Evolutionary conservation across 805 yeast species (phyloP), one percentile per base, ranked within the genome.

Genomic region (Hanseniaspora occidentalis): DNA sequence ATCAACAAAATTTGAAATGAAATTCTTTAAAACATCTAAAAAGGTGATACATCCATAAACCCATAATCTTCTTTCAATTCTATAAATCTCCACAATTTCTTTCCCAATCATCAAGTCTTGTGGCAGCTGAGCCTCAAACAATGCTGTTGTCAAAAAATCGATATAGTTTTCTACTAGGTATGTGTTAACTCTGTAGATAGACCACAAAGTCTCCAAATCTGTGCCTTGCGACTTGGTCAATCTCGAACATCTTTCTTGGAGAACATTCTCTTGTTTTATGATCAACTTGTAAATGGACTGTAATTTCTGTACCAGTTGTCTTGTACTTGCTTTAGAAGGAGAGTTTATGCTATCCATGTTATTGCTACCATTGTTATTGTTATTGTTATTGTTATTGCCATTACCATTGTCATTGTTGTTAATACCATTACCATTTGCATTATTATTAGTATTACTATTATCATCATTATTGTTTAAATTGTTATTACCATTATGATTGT

Each of bases 31-130:
- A 6, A 81, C 85, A 54, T 81, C 92, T 38, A 81, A 59, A 49
- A 82, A 80, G 16, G 88, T 84, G 13, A 82, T 88, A 11, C 84
- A 76, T 20, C 94, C 94, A 56, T 82, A 82, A 7, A 83, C 88
- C 92, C 92, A 83, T 66, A 83, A 67, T 49, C 92, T 64, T 50
- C 89, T 67, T 26, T 84, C 83, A 34, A 83, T 80, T 56, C 85
- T 75, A 56, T 83, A 82, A 31, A 80, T 72, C 47, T 79, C 80
- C 6, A 83, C 83, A 37, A 83, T 74, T 48, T 81, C 84, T 52
- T 75, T 77, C 2, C 92, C 92, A 2, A 60, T 58, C 7, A 51
- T 36, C 14, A 56, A 43, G 43, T 58, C 62, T 33, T 55, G 60
- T 35, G 48, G 50, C 9, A 86, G 76, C 53, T 75, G 78, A 25